phyloP scores from a whole-genome alignment of 148 eudicot species.

The Spergularia bocconei region DNA sequence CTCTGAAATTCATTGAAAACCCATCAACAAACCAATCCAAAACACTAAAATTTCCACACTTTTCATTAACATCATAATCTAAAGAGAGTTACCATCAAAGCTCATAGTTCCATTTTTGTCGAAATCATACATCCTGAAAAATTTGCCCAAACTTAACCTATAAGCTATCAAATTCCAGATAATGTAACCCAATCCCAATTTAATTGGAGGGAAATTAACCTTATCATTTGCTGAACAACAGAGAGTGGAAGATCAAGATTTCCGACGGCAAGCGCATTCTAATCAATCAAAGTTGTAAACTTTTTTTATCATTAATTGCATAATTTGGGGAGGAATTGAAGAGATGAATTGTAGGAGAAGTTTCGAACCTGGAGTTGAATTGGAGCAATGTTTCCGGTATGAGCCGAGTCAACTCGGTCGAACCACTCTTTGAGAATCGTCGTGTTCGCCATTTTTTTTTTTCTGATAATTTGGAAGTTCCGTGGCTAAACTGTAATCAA shows the following conservation, averaged over 20 bases:
- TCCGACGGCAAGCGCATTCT: constrained; percentile 78
- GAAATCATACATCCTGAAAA: constrained; percentile 83
- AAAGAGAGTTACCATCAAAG: constrained; percentile 60
- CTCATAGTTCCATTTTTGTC: constrained; percentile 87
- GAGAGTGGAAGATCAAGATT: constrained; percentile 72
- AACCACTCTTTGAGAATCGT: constrained; percentile 75
- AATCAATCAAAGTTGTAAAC: constrained; percentile 13
- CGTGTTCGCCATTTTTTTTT: constrained; percentile 46
- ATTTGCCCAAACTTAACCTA: not conserved
- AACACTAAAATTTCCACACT: not conserved
- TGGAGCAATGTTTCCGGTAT: constrained; percentile 66
- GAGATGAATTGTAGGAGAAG: not conserved
- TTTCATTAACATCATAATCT: not conserved
- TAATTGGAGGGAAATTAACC: constrained; percentile 31
- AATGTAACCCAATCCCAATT: not conserved
- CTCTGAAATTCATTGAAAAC: constrained; percentile 40
- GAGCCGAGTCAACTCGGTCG: constrained; percentile 83
- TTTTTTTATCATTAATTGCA: not conserved
- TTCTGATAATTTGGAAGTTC: too few relatives aligned
- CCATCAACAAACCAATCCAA: not conserved
- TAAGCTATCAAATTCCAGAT: not conserved
- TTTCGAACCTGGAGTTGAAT: constrained; percentile 67
- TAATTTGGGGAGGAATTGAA: not conserved
- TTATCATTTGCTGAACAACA: constrained; percentile 93
- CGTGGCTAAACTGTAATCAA: too few relatives aligned